Conservation (phyloP, 169 alveolate genomes). For the Plasmodium gaboni region DNA sequence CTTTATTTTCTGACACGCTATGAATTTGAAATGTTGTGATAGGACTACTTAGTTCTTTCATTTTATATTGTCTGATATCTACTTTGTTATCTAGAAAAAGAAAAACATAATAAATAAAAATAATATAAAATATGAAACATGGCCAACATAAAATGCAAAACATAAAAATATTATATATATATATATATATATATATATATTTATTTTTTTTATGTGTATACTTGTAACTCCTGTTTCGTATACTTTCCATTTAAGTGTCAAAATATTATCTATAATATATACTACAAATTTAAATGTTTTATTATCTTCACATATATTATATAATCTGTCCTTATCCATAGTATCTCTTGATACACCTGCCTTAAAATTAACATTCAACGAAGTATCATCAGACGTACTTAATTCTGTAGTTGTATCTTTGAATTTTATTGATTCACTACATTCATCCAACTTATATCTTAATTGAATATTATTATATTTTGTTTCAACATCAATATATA, state of each 20-base stretch:
- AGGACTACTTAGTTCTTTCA: conserved; percentile 24
- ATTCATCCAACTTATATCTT: neutral
- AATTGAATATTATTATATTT: conserved; percentile 1
- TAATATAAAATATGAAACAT: too few relatives aligned
- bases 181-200: too few relatives aligned
- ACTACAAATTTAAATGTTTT: conserved; percentile 8
- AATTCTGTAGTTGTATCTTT: too few relatives aligned
- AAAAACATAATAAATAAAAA: neutral
- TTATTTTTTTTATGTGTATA: neutral
- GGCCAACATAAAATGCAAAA: too few relatives aligned
- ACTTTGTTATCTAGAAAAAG: neutral
- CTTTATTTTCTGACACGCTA: neutral
- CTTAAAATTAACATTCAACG: too few relatives aligned
- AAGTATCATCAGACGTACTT: too few relatives aligned
- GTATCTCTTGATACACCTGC: too few relatives aligned
- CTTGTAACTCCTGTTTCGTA: neutral
- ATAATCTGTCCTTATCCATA: neutral
- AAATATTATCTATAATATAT: neutral
- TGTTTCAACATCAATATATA: conserved; percentile 5
- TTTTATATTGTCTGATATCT: conserved; percentile 20
- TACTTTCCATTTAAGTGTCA: conserved; percentile 19
- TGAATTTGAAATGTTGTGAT: conserved; percentile 48
- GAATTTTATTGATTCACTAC: neutral
- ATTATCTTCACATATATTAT: neutral
- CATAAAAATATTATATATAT: too few relatives aligned